Evolutionary conservation across 108 stramenopile species (phyloP), one percentile per base, ranked within the genome.

Genomic region (Skeletonema costatum): DNA sequence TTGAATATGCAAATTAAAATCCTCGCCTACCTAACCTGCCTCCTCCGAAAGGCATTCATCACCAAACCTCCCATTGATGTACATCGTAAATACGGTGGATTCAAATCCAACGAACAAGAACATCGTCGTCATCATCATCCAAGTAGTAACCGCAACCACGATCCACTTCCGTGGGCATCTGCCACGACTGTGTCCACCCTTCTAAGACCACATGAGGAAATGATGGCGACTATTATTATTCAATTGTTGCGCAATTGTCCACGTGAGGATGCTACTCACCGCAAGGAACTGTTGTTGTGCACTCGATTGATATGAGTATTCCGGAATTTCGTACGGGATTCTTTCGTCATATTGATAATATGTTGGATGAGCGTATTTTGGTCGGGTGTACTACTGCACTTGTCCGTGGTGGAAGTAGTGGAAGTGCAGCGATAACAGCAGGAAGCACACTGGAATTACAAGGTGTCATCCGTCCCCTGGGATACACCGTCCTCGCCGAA

Each of bases 221-320:
- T 56, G n/a, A 25, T 56, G 53, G 53, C 53, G 25, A 29, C 53
- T 4, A 16, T 56, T 25, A 56, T 56, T 25, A 56, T 56, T 10
- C 53, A 56, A 56, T 8, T 56, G 25, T 56, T 56, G n/a, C 53
- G 53, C 25, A 87, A 83, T 51, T 97, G 96, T 70, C 97, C 97
- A 25, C 67, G 85, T 11, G 95, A 96, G 32, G 89, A 91, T 8
- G 71, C 95, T 16, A 73, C 86, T 14, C 93, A 89, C 6, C 85
- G 96, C 10, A 92, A 93, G 79, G 98, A 98, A 64, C 85, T 98
- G 9, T 78, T 98, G 16, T 83, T 93, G 7, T 93, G 93, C 5
- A 96, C 95, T 4, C 87, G 97, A 3, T 97, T 98, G 71, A 92
- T 99, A 14, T 99, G 12, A 92, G 94, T 21, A 98, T 90, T 21